Evolutionary conservation across 2,329 filamentous ascomycete species (phyloP), one percentile per base, ranked within the genome.

Genomic region (Aspergillus sp.): DNA sequence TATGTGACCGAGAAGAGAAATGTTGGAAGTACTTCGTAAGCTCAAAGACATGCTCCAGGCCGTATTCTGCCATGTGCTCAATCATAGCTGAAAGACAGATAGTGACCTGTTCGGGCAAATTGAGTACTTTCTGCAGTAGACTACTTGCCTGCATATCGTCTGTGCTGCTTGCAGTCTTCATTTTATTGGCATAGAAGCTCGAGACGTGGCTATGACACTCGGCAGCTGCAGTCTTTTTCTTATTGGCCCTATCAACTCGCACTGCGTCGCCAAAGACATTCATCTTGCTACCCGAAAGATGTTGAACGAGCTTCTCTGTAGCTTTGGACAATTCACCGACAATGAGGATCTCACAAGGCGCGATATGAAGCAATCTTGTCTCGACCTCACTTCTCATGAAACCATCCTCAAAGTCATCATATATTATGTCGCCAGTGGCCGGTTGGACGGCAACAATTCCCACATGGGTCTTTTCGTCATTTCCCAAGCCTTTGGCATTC

Each of bases 351-450:
- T 98, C 93, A 67, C 90, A 95, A 0, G 93, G 93, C 0, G 91
- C 89, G 52, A 98, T 95, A 63, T 98, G 93, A 28, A 98, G 73
- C 27, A 98, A 72, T n/a, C 93, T 76, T 0, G 93, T 98, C 69
- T 98, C 93, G 30, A 98, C 86, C 63, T 98, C 93, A 57, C 85
- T 90, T 39, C 93, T 79, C 91, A 98, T 95, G 69, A 97, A 97
- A 2, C 91, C 90, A 59, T 98, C 93, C 56, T 97, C 89, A 56
- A 98, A 98, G 46, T 85, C 83, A 60, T 98, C 93, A 58, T 96
- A 94, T 44, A 97, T 86, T 56, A 98, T 89, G 64, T 97, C 91
- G 44, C 93, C 93, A 0, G 93, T 98, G 1, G 89, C 87, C 7
- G 93, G 93, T 58, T 98, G 93, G 5, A 98, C 93, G 27, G 93